phyloP scores from a whole-genome alignment of 805 yeast genomes.

The Saccharomycopsis selenospora region DNA sequence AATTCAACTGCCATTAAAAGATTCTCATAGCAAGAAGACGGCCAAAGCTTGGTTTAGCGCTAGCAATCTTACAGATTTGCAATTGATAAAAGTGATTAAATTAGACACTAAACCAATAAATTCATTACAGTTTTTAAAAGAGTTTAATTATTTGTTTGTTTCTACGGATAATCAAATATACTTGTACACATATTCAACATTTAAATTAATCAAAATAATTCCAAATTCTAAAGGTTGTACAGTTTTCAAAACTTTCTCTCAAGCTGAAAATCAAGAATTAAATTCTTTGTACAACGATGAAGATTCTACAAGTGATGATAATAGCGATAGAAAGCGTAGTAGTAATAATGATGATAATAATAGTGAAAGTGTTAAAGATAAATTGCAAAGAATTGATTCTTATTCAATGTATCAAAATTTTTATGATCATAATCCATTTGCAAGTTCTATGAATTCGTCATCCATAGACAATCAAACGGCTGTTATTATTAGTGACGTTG shows the following conservation, averaged over 20 bases:
- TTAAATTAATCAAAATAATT: constrained; percentile 4
- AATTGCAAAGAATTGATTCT: constrained; percentile 14
- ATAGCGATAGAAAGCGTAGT: background rate
- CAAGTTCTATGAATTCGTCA: background rate
- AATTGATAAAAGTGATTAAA: background rate
- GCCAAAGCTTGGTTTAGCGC: background rate
- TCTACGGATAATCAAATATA: constrained; percentile 1
- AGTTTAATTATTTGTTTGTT: constrained; percentile 13
- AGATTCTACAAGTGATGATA: background rate
- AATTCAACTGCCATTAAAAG: background rate
- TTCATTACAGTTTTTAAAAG: constrained; percentile 3
- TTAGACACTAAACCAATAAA: constrained; percentile 5
- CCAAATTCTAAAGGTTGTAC: constrained; percentile 4
- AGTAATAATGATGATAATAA: background rate
- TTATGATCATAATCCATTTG: constrained; percentile 17
- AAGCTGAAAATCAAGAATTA: constrained; percentile 7
- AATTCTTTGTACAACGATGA: constrained; percentile 7
- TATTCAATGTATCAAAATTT: constrained; percentile 17
- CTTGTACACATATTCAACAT: constrained; percentile 9
- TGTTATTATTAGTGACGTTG: constrained; percentile 2
- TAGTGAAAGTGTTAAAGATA: constrained; percentile 7
- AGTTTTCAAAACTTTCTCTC: constrained; percentile 8
- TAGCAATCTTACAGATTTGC: background rate
- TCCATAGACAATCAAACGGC: background rate
- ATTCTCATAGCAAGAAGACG: background rate